Conservation (phyloP, 306 rosid genomes). For the Morella rubra region DNA sequence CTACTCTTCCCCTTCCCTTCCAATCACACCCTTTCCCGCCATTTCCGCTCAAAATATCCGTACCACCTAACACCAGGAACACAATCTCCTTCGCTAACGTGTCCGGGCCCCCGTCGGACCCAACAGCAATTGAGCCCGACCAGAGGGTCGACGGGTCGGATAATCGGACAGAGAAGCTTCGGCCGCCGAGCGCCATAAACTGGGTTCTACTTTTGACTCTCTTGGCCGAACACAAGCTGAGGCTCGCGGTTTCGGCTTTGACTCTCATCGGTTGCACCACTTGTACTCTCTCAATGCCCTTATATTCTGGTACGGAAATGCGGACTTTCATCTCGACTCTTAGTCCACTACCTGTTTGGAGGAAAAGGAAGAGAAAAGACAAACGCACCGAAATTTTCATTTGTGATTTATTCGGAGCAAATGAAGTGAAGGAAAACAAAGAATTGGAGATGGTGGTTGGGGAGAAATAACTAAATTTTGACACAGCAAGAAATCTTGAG, state of each 20-base stretch:
- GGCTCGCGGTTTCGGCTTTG: conserved; percentile 44
- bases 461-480: background rate
- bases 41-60: conserved; percentile 17
- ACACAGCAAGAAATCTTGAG: background rate
- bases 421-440: background rate
- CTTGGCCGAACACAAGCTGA: conserved; percentile 56
- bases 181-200: conserved; percentile 36
- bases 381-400: background rate
- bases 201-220: conserved; percentile 63
- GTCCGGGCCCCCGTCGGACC: conserved; percentile 80
- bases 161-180: conserved; percentile 20
- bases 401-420: background rate
- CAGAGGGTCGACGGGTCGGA: conserved; percentile 40
- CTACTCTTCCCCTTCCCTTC: conserved; percentile 20
- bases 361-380: background rate
- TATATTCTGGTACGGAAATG: conserved; percentile 57
- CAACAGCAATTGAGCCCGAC: conserved; percentile 47
- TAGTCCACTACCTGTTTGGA: conserved; percentile 1
- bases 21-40: conserved; percentile 30
- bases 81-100: conserved; percentile 57
- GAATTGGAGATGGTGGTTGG: background rate
- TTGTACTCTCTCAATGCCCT: conserved; percentile 96
- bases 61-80: conserved; percentile 8
- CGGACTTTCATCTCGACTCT: background rate
- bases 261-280: conserved; percentile 69